Base-by-base conservation (phyloP, 768 basidiomycete genomes). In the Serendipita sp. region DNA sequence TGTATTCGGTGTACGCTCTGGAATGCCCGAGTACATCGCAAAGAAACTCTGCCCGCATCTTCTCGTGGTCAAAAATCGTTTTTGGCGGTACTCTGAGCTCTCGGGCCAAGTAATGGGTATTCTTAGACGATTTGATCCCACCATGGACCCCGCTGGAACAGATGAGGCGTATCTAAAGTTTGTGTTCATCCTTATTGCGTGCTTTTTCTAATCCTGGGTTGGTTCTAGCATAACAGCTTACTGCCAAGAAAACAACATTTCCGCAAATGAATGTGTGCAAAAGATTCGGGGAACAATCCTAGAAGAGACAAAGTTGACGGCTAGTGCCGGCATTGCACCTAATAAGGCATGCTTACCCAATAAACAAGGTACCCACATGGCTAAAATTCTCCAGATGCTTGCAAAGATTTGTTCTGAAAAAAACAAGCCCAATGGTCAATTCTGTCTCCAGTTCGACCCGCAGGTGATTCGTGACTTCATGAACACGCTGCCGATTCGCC, bases 381-480 rank as follows among this genome's bases (percentile, higher is more conserved):
- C 93, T 42, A 98, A 98, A 79, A 88, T 75, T 65, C 31, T 51
- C 7, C 9, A 31, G 60, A 65, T 26, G 41, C 61, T 60, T 26
- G 42, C 2, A 5, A 20, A 93, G 88, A 94, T 95, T 34, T 93
- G 90, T 71, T 95, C 93, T 30, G 93, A 97, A 72, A 91, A 86
- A 85, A 95, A 97, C 72, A 97, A 97, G 73, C 94, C 93, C 2
- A 90, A 95, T 68, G 93, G 92, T 13, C 93, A 96, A 72, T 97
- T 82, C 66, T 79, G 80, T 66, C 79, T 96, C 24, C 73, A 81
- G 2, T 90, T 86, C 67, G 79, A 86, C 28, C 71, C 78, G 1
- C 69, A 81, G 30, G 74, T 78, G 5, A 85, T 97, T 67, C 78
- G 79, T 53, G 73, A 74, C 0, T 97, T 96, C 71, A 91, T 91